Percentiles rank a stretch among this genome's conserved stretches.
These are phyloP conservation scores for Gossypium gossypioides DNA, from an alignment of 441 rosid species.

Conservation along the genomic window DNA sequence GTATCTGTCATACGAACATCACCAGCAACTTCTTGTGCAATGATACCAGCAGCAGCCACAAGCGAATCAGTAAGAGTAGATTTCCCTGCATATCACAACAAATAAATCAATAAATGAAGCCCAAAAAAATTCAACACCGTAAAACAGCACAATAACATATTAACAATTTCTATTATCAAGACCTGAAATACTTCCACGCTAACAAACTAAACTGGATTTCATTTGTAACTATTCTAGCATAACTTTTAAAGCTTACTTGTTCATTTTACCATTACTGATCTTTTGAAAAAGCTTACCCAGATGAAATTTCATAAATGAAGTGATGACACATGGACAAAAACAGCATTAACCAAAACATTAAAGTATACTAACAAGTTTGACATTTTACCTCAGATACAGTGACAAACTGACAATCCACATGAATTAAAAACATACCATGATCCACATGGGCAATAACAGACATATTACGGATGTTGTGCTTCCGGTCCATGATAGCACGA, in stretches of 20 bases:
- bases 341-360: too few relatives aligned
- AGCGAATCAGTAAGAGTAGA: constrained; percentile 65
- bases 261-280: neutral
- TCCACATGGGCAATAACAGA: constrained; percentile 90
- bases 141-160: neutral
- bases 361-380: neutral
- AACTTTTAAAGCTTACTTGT: neutral
- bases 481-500: constrained; percentile 73
- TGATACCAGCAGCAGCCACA: constrained; percentile 71
- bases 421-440: constrained; percentile 42
- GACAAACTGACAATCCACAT: neutral
- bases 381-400: neutral
- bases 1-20: constrained; percentile 72
- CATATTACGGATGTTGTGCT: constrained; percentile 82
- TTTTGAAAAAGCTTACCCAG: neutral
- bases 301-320: neutral
- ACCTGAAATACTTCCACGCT: too few relatives aligned
- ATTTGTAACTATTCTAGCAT: neutral
- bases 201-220: neutral
- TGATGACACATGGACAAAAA: neutral
- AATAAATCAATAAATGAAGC: neutral
- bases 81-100: constrained; percentile 34
- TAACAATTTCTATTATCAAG: neutral
- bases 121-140: neutral
- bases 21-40: constrained; percentile 70